These are phyloP conservation scores for Colletotrichum gigasporum DNA, from an alignment of 2,329 filamentous ascomycete species.

Conservation along the genomic window DNA sequence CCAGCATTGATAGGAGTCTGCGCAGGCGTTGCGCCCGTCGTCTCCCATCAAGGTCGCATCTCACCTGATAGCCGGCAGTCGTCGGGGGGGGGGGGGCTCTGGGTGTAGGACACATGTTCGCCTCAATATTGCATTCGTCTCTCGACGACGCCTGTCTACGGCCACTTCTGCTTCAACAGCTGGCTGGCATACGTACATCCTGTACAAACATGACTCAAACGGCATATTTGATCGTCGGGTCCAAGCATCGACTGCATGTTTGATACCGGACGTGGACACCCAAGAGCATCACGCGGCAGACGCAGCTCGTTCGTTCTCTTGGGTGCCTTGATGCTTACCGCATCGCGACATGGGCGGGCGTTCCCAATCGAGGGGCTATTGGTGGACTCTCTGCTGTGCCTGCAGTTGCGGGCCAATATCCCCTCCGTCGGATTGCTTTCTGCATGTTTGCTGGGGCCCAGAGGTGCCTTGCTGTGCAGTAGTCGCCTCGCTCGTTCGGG, in stretches of 20 bases:
- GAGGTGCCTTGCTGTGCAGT: neutral
- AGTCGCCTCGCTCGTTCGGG: neutral
- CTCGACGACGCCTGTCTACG: neutral
- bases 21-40: neutral
- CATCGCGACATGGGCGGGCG: constrained; percentile 4
- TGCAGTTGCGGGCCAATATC: constrained; percentile 25
- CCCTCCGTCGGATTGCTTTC: constrained; percentile 26
- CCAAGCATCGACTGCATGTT: constrained; percentile 7
- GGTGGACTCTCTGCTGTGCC: constrained; percentile 13
- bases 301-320: neutral
- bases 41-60: neutral
- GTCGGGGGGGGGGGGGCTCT: no score
- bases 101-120: neutral
- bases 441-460: constrained; percentile 1
- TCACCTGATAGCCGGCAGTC: neutral
- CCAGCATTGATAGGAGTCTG: neutral
- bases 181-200: neutral
- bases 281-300: constrained; percentile 1
- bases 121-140: neutral
- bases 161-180: neutral
- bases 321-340: constrained; percentile 16
- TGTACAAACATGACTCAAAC: constrained; percentile 24
- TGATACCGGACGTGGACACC: neutral
- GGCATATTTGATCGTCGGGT: neutral
- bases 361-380: constrained; percentile 16